Evolutionary conservation across 306 rosid genomes (phyloP).

Genomic region (barrel medic (Medicago truncatula)): MtrunA17r5.0-ANR NC_053049.1:16472501-16473000

Average conservation of each 20-base stretch:
- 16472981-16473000: too few relatives aligned
- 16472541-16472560: too few relatives aligned
- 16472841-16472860: background rate
- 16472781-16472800: background rate
- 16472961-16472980: too few relatives aligned
- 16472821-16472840: constrained; percentile 19
- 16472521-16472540: too few relatives aligned
- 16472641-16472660: background rate
- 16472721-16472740: constrained; percentile 35
- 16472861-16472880: background rate
- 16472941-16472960: too few relatives aligned
- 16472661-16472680: background rate
- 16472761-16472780: background rate
- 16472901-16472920: too few relatives aligned
- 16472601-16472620: too few relatives aligned
- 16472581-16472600: too few relatives aligned
- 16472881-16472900: background rate
- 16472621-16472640: too few relatives aligned
- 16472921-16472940: too few relatives aligned
- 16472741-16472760: background rate
- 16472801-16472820: constrained; percentile 13
- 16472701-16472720: background rate
- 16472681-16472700: constrained; percentile 41
- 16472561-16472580: too few relatives aligned
- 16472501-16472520: background rate